Evolutionary conservation across 306 rosid species (phyloP), one percentile per base, ranked within the genome.

Genomic region (Acacia confusa): DNA sequence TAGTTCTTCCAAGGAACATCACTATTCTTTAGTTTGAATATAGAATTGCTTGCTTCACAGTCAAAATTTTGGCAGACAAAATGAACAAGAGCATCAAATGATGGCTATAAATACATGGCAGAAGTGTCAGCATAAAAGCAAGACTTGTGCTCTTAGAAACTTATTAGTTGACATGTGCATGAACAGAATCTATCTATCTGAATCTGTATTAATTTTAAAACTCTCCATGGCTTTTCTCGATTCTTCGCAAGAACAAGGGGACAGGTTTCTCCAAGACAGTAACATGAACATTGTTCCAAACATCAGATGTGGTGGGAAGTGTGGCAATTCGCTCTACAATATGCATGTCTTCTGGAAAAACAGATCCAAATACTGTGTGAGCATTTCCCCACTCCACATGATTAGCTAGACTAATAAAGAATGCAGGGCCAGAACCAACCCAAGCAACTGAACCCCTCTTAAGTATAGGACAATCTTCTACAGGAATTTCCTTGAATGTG

Each of bases 351-450:
- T 92, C 90, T 11, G 88, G 89, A 69, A 92, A 90, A 86, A 92
- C 88, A 10, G 89, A 90, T 80, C 91, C 97, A 28, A 92, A 90
- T 44, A 90, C 89, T 0, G 92, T 90, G 77, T 88, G 89, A 2
- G 85, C 72, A 0, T 88, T 80, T 30, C 83, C 86, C 94, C 97
- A 92, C 66, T 88, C 90, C 36, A 15, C 61, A 70, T 90, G 94
- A 75, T 86, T 88, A 24, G 91, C 92, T 32, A 90, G 91, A 83
- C 97, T 92, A 22, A 90, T 70, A 60, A 92, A 90, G 78, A 92
- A 88, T 74, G 82, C 90, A 0, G 97, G 97, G 45, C 94, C 93
- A 7, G 94, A 88, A 78, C 88, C 91, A 71, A 88, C 84, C 97
- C 97, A 90, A 3, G 88, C 92, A 19, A 87, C 92, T 0, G 94